phyloP scores from a whole-genome alignment of 768 basidiomycete species.

The Myochromella boudieri region DNA sequence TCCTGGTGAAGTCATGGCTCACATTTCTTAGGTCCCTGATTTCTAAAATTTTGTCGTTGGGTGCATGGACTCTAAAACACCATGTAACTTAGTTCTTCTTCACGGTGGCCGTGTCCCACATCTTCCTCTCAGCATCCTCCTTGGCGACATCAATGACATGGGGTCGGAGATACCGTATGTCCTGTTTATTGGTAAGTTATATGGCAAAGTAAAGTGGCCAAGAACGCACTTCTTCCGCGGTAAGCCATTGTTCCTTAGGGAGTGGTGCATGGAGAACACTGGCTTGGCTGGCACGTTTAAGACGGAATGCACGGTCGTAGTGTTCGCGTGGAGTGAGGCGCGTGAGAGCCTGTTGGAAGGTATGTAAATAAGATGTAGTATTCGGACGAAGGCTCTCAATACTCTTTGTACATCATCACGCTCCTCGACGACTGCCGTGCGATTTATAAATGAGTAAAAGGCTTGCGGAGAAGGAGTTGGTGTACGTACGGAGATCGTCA shows the following conservation, averaged over 20 bases:
- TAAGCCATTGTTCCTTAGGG: conserved; percentile 80
- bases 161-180: conserved; percentile 84
- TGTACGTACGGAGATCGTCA: conserved; percentile 85
- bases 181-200: conserved; percentile 46
- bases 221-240: conserved; percentile 65
- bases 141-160: conserved; percentile 69
- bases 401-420: conserved; percentile 77
- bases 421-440: conserved; percentile 69
- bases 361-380: background rate
- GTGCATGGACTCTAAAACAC: no score
- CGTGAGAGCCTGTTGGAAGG: conserved; percentile 62
- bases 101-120: conserved; percentile 81
- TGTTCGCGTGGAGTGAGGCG: conserved; percentile 78
- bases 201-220: background rate
- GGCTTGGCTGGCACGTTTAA: conserved; percentile 81
- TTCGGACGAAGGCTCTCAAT: conserved; percentile 18
- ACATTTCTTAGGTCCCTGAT: no score
- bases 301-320: conserved; percentile 90
- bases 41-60: conserved; percentile 2
- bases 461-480: conserved; percentile 13
- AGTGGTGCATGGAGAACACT: conserved; percentile 78
- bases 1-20: no score
- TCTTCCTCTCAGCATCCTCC: conserved; percentile 74
- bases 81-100: conserved; percentile 65
- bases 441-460: conserved; percentile 7